Percentiles rank a stretch among this genome's conserved stretches.
phyloP scores from a whole-genome alignment of 1,139 yeast species.

The Candida sojae region DNA sequence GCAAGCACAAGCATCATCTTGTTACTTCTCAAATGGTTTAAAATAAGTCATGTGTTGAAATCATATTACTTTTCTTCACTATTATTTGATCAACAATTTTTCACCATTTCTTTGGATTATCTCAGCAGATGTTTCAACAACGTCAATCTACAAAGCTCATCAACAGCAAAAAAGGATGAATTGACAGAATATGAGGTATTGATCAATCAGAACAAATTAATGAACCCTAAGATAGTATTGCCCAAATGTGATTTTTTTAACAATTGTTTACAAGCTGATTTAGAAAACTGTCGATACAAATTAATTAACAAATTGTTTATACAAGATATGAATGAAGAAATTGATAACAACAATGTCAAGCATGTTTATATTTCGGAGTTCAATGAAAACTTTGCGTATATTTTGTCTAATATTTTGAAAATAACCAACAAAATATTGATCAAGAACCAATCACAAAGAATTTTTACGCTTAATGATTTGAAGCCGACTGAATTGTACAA shows the following conservation, averaged over 20 bases:
- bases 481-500: slow-evolving; percentile 55
- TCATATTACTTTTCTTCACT: slow-evolving; percentile 73
- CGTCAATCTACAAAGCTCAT: slow-evolving; percentile 28
- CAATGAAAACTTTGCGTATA: slow-evolving; percentile 46
- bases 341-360: slow-evolving; percentile 30
- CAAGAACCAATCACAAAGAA: slow-evolving; percentile 52
- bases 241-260: slow-evolving; percentile 47
- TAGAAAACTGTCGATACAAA: slow-evolving; percentile 15
- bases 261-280: slow-evolving; percentile 29
- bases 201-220: slow-evolving; percentile 38
- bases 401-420: slow-evolving; percentile 46
- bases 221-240: slow-evolving; percentile 47
- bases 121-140: slow-evolving; percentile 43
- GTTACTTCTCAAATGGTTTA: slow-evolving; percentile 73
- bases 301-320: slow-evolving; percentile 34
- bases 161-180: slow-evolving; percentile 18
- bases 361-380: slow-evolving; percentile 31
- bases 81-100: slow-evolving; percentile 71
- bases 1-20: slow-evolving; percentile 58
- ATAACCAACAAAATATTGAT: slow-evolving; percentile 46
- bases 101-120: slow-evolving; percentile 43
- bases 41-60: slow-evolving; percentile 72
- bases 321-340: slow-evolving; percentile 25
- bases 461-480: slow-evolving; percentile 54
- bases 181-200: slow-evolving; percentile 40